phyloP scores from a whole-genome alignment of 345 rosid species.

The Clausena lansium region DNA sequence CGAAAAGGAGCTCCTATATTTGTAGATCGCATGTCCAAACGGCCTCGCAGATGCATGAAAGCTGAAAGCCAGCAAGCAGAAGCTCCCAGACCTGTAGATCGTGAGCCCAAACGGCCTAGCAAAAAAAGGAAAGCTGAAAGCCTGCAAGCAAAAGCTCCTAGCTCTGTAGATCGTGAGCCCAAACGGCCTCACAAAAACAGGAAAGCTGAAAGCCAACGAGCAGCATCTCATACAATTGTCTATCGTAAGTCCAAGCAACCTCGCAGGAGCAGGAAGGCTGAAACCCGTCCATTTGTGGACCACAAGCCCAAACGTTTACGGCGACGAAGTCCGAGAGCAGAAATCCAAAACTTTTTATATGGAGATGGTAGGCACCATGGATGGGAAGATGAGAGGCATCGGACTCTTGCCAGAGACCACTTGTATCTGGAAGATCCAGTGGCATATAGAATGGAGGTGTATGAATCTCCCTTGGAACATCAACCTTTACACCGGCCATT shows the following conservation, averaged over 20 bases:
- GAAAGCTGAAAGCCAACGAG: not conserved
- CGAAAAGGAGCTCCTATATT: not conserved
- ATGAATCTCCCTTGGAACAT: constrained; percentile 1
- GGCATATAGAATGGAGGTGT: constrained; percentile 5
- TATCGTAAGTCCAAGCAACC: not conserved
- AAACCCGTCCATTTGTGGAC: not conserved
- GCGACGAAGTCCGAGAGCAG: not conserved
- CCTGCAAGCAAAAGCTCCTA: not conserved
- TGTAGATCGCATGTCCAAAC: not conserved
- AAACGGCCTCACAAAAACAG: not conserved
- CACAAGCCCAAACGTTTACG: not conserved
- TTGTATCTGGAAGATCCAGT: not conserved
- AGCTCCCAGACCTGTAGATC: not conserved
- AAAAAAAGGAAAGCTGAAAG: not conserved
- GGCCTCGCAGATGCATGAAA: not conserved
- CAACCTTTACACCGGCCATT: not conserved
- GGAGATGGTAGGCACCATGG: not conserved
- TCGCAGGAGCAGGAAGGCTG: not conserved
- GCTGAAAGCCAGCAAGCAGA: not conserved
- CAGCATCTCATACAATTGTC: not conserved
- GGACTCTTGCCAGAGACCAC: not conserved
- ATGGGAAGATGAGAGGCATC: not conserved
- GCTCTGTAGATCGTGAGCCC: not conserved
- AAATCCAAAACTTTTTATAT: not conserved
- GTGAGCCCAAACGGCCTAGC: not conserved